Evolutionary conservation across 176 grass and related monocot genomes (phyloP).

Genomic region (Oryza longistaminata): DNA sequence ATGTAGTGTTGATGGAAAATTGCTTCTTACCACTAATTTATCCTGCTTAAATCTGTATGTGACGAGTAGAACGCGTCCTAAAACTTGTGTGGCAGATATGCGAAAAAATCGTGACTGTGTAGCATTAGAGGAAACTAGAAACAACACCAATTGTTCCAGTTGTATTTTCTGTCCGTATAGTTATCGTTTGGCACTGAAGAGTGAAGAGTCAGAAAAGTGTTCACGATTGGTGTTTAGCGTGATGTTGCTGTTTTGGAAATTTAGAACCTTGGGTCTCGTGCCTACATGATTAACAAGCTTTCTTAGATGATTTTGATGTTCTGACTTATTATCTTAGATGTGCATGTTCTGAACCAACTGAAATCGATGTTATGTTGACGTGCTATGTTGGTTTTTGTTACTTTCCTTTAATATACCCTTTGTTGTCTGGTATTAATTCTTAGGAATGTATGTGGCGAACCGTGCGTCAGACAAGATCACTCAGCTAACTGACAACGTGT

Average conservation of each 20-base stretch:
- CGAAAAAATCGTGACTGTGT: not conserved
- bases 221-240: not conserved
- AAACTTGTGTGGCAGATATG: not conserved
- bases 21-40: not conserved
- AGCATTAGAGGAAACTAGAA: not conserved
- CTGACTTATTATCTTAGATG: not conserved
- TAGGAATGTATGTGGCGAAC: slow-evolving; percentile 92
- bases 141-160: not conserved
- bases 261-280: not conserved
- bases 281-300: not conserved
- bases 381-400: not conserved
- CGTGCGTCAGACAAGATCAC: slow-evolving; percentile 92
- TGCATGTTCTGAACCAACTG: not conserved
- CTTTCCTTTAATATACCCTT: not conserved
- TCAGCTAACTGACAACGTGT: slow-evolving; percentile 83
- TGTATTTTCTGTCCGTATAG: no score
- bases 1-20: not conserved
- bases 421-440: slow-evolving; percentile 21
- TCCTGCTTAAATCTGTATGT: not conserved
- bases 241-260: not conserved
- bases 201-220: not conserved
- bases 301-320: not conserved
- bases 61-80: not conserved
- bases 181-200: no score
- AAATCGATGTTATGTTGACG: not conserved